Base-by-base conservation (phyloP, 2,329 filamentous ascomycete species). In the Aureobasidium uvarum region DNA sequence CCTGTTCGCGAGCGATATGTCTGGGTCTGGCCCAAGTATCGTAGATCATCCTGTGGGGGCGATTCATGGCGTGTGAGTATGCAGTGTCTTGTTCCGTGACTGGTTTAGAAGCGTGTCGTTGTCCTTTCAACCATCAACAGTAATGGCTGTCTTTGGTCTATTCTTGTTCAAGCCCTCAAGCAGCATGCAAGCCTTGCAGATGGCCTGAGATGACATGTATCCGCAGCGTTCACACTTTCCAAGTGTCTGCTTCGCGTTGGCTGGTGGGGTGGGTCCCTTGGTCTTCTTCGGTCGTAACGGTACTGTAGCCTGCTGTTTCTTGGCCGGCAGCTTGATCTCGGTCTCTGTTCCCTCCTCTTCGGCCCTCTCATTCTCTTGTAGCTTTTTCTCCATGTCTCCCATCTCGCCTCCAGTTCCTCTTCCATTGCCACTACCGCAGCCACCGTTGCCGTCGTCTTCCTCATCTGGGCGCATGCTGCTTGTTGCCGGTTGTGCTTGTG, bases 181-280 rank as follows among this genome's bases (percentile, higher is more conserved):
- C 51, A 99, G 80, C 68, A 88, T 89, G 75, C 95, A 99, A 0
- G 95, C 95, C 77, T 99, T 96, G 78, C 95, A 99, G 45, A 97
- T 86, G 36, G 86, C 85, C 77, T 99, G 95, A 71, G 93, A 97
- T 2, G 95, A 96, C 77, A 99, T 90, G 75, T 98, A 99, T 16
- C 95, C 95, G 71, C 95, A 99, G 62, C 86, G 88, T 72, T 89
- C 86, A 74, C 95, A 99, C 69, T 87, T 88, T 1, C 94, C 91
- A 70, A 97, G 84, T 16, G 88, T 87, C 76, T 94, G 91, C 72
- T 86, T 84, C 13, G 60, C 14, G 3, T 31, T 43, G 13, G 46
- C 43, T n/a, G 83, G 78, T 11, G 71, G 68, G 4, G 67, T 65
- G 1, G 45, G 38, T 14, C 25, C 64, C 67, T 74, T 73, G 67